Conservation (phyloP, 306 rosid species). For the Casuarina equisetifolia region DNA sequence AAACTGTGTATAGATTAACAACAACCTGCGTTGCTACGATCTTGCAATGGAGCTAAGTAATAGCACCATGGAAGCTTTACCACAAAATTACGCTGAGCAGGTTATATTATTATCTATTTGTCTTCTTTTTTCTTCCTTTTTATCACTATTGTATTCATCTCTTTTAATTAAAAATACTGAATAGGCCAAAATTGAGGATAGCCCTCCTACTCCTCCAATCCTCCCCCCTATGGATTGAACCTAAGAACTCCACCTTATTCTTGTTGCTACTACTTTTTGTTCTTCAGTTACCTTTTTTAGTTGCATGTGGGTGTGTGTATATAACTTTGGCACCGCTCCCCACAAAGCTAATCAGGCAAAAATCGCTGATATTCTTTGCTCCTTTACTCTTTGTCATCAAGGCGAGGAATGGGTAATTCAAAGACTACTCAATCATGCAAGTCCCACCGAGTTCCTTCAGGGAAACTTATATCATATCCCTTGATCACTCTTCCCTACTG, state of each 20-base stretch:
- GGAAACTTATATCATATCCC: not conserved
- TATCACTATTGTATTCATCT: not conserved
- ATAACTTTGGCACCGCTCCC: not conserved
- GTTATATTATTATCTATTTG: slow-evolving; percentile 41
- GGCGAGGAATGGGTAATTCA: not conserved
- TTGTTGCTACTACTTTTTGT: not conserved
- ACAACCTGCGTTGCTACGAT: slow-evolving; percentile 97
- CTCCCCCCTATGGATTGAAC: not conserved
- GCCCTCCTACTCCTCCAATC: not conserved
- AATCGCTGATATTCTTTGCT: not conserved
- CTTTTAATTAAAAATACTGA: not conserved
- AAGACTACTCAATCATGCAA: slow-evolving; percentile 1
- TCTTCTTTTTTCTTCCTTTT: slow-evolving; percentile 25
- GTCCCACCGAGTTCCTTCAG: not conserved
- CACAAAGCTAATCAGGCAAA: not conserved
- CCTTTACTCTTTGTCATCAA: not conserved
- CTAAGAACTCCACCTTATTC: not conserved
- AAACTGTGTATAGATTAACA: slow-evolving; percentile 66
- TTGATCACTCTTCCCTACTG: no score
- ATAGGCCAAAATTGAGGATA: not conserved
- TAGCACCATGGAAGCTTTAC: slow-evolving; percentile 89
- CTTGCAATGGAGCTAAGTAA: slow-evolving; percentile 95
- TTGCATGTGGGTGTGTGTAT: not conserved
- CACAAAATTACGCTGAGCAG: slow-evolving; percentile 91
- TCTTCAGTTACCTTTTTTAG: not conserved